These are phyloP conservation scores for Iberis amara DNA, from an alignment of 441 rosid species.

Conservation along the genomic window DNA sequence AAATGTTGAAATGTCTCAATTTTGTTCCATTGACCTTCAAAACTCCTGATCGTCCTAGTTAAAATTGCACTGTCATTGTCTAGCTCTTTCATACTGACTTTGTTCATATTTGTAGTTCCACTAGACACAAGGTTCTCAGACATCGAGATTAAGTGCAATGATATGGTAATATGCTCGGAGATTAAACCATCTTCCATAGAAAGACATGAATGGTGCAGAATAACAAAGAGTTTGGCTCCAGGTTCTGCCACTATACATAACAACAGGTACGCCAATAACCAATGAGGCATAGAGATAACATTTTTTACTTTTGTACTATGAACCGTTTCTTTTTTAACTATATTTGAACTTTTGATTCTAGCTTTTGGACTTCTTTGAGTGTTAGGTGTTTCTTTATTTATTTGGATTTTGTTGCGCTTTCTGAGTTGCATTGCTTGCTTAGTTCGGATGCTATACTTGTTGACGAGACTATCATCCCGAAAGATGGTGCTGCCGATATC, in stretches of 20 bases:
- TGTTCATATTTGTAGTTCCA: slow-evolving; percentile 50
- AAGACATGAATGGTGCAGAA: slow-evolving; percentile 76
- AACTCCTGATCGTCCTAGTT: background rate
- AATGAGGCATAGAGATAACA: no score
- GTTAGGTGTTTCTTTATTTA: no score
- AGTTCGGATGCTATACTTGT: slow-evolving; percentile 65
- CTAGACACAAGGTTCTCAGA: slow-evolving; percentile 53
- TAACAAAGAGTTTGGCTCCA: slow-evolving; percentile 50
- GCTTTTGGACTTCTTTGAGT: no score
- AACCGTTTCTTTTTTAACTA: no score
- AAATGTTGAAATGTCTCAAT: background rate
- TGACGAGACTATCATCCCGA: slow-evolving; percentile 45
- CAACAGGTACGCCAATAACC: slow-evolving; percentile 40
- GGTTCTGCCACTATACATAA: slow-evolving; percentile 62
- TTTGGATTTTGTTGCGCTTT: background rate
- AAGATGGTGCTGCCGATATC: slow-evolving; percentile 45
- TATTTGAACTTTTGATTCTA: no score
- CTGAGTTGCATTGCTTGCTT: slow-evolving; percentile 22
- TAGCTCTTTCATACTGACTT: no score
- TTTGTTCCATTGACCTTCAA: background rate
- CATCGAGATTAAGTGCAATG: slow-evolving; percentile 54
- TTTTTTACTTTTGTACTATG: no score
- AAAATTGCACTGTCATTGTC: no score
- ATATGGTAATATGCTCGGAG: slow-evolving; percentile 54
- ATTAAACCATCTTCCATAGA: slow-evolving; percentile 41